Evolutionary conservation across 2,329 filamentous ascomycete genomes (phyloP).

Genomic region (Zymoseptoria pseudotritici): DNA sequence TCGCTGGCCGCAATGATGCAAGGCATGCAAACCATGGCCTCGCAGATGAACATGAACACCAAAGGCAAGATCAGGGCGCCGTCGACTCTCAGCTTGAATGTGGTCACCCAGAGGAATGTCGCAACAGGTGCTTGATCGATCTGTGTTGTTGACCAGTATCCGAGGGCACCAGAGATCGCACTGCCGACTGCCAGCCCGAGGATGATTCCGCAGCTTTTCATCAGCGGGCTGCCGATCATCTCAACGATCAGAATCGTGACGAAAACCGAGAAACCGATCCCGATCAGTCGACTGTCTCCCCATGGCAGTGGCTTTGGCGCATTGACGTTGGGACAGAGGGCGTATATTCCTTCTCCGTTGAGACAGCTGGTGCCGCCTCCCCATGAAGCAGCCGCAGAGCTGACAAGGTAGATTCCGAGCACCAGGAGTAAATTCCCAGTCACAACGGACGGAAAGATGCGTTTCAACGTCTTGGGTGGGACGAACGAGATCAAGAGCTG

Average conservation of each 20-base stretch:
- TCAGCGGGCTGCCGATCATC: conserved; percentile 14
- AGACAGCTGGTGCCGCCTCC: conserved; percentile 14
- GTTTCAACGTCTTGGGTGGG: conserved; percentile 11
- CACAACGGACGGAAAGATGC: conserved; percentile 12
- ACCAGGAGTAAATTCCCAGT: conserved; percentile 13
- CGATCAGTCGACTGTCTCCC: conserved; percentile 15
- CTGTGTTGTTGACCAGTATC: conserved; percentile 12
- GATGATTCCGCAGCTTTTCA: conserved; percentile 16
- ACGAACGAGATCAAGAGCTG: conserved; percentile 14
- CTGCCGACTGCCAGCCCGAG: conserved; percentile 15
- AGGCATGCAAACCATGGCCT: conserved; percentile 17
- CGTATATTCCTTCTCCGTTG: conserved; percentile 10
- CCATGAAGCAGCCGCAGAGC: conserved; percentile 13
- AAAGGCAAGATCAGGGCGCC: conserved; percentile 13
- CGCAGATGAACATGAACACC: conserved; percentile 16
- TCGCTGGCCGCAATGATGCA: conserved; percentile 14
- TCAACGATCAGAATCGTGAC: conserved; percentile 16
- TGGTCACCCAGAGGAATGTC: conserved; percentile 13
- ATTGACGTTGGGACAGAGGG: conserved; percentile 12
- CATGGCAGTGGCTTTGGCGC: conserved; percentile 13
- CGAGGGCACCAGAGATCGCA: conserved; percentile 14
- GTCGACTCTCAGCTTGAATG: conserved; percentile 15
- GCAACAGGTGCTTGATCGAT: conserved; percentile 12
- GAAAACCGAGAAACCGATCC: conserved; percentile 16
- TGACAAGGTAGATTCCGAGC: conserved; percentile 15